A percentile compares a stretch with the other conserved stretches of the same genome.
Evolutionary conservation across 2,329 filamentous ascomycete genomes (phyloP).

Genomic region (Parastagonospora nodorum): DNA sequence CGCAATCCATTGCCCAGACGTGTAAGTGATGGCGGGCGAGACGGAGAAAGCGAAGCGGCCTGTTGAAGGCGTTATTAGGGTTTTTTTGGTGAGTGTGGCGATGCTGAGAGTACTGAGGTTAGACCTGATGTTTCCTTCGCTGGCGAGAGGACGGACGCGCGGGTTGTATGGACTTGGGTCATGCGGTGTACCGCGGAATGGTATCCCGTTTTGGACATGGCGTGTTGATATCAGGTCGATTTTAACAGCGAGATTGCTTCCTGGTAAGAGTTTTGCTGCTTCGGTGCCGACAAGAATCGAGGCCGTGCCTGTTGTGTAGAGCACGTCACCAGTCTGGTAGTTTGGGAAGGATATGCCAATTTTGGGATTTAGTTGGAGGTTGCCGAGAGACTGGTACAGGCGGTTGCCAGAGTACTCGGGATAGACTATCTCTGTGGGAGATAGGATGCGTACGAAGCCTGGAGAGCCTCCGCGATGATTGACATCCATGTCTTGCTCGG

Average conservation of each 20-base stretch:
- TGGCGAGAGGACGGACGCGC: constrained; percentile 65
- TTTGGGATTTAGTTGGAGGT: constrained; percentile 68
- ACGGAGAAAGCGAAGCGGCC: constrained; percentile 67
- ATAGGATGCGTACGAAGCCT: constrained; percentile 74
- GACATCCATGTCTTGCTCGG: constrained; percentile 73
- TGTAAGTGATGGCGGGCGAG: constrained; percentile 55
- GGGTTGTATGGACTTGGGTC: constrained; percentile 81
- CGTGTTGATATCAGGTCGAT: constrained; percentile 66
- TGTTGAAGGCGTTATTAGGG: constrained; percentile 68
- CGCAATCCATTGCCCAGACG: constrained; percentile 76
- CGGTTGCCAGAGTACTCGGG: constrained; percentile 87
- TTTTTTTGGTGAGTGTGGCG: constrained; percentile 64
- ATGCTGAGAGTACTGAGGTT: constrained; percentile 25
- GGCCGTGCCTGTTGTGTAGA: constrained; percentile 74
- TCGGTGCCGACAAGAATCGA: constrained; percentile 68
- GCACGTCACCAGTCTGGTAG: constrained; percentile 71
- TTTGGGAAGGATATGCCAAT: constrained; percentile 76
- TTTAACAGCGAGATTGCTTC: constrained; percentile 73
- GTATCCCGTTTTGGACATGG: constrained; percentile 68
- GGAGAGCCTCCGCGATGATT: constrained; percentile 78
- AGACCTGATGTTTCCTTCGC: constrained; percentile 57
- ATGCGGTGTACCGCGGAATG: constrained; percentile 66
- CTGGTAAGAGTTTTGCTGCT: constrained; percentile 67
- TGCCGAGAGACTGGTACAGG: constrained; percentile 82
- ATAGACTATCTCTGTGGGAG: constrained; percentile 69